Evolutionary conservation across 108 stramenopile species (phyloP).

Genomic region (Cyclotella sp.): DNA sequence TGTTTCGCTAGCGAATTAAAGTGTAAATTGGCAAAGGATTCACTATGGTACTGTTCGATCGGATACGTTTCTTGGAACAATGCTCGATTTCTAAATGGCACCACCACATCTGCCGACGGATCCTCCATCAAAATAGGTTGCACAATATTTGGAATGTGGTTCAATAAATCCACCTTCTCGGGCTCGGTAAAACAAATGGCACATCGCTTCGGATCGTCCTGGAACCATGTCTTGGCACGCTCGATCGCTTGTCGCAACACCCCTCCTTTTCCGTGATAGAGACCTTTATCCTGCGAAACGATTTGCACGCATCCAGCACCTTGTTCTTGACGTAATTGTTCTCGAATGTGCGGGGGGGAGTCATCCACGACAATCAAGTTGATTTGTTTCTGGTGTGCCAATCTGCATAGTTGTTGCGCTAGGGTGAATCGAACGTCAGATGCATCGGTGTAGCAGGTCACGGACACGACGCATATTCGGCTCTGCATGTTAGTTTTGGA

Average conservation of each 20-base stretch:
- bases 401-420: slow-evolving; percentile 49
- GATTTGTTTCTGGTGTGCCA: slow-evolving; percentile 35
- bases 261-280: slow-evolving; percentile 59
- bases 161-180: slow-evolving; percentile 63
- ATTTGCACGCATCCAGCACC: slow-evolving; percentile 32
- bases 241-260: slow-evolving; percentile 60
- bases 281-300: slow-evolving; percentile 39
- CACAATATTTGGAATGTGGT: slow-evolving; percentile 30
- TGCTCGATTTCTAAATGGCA: slow-evolving; percentile 41
- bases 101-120: slow-evolving; percentile 49
- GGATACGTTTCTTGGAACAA: slow-evolving; percentile 62
- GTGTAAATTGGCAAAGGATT: slow-evolving; percentile 62
- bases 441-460: slow-evolving; percentile 38
- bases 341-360: slow-evolving; percentile 40
- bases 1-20: slow-evolving; percentile 52
- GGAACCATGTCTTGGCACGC: slow-evolving; percentile 17
- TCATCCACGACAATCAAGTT: slow-evolving; percentile 51
- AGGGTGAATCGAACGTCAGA: slow-evolving; percentile 50
- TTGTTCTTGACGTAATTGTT: background rate
- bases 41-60: slow-evolving; percentile 75
- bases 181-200: slow-evolving; percentile 63
- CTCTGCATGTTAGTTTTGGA: background rate
- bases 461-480: slow-evolving; percentile 27
- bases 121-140: background rate
- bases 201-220: slow-evolving; percentile 8